Evolutionary conservation across 441 rosid genomes (phyloP).

Genomic region (Manihot esculenta): DNA sequence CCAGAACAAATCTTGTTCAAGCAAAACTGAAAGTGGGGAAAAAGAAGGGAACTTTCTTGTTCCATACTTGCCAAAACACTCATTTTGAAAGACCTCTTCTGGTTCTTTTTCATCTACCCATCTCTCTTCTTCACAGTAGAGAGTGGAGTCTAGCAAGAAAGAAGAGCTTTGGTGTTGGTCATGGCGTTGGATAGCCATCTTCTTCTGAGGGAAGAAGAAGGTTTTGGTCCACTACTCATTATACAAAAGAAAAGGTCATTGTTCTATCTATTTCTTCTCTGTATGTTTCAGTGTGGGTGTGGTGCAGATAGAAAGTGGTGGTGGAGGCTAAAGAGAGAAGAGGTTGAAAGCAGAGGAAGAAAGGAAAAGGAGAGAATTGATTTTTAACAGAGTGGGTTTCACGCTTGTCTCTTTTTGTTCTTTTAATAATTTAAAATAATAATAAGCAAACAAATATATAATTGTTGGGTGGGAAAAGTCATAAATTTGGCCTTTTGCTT

Average conservation of each 20-base stretch:
- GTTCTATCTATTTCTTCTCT: slow-evolving; percentile 11
- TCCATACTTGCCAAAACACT: slow-evolving; percentile 9
- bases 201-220: slow-evolving; percentile 43
- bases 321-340: slow-evolving; percentile 14
- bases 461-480: too few species aligned
- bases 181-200: slow-evolving; percentile 50
- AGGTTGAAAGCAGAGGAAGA: slow-evolving; percentile 9
- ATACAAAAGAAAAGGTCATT: slow-evolving; percentile 27
- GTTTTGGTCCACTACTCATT: slow-evolving; percentile 30
- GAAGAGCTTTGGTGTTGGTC: slow-evolving; percentile 31
- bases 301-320: slow-evolving; percentile 5
- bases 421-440: too few species aligned
- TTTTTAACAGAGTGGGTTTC: slow-evolving; percentile 36
- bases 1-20: slow-evolving; percentile 71
- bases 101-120: slow-evolving; percentile 53
- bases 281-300: slow-evolving; percentile 4
- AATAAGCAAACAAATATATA: too few species aligned
- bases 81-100: slow-evolving; percentile 30
- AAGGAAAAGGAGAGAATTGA: slow-evolving; percentile 15
- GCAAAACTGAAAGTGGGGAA: slow-evolving; percentile 32
- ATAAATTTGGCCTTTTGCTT: too few species aligned
- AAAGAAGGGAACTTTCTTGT: slow-evolving; percentile 14
- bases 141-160: slow-evolving; percentile 51
- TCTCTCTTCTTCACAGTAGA: slow-evolving; percentile 76
- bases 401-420: slow-evolving; percentile 35